Evolutionary conservation across 208 protist genomes (phyloP).

Genomic region (Crithidia acanthocephali): DNA sequence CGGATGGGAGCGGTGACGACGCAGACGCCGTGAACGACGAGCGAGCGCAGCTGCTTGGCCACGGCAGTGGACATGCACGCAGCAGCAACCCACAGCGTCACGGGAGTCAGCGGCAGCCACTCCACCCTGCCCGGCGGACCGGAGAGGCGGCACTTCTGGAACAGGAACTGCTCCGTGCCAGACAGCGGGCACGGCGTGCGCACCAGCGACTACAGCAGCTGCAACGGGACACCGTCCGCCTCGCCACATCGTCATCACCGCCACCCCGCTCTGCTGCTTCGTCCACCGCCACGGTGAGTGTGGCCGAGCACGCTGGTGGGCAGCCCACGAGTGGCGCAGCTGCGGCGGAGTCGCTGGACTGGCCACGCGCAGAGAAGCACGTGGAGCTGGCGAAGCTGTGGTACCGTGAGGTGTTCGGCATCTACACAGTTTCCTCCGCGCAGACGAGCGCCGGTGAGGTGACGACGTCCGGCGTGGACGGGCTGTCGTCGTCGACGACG

Average conservation of each 20-base stretch:
- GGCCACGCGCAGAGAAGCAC: conserved; percentile 35
- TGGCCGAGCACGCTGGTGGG: too few relatives aligned
- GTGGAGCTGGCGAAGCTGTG: conserved; percentile 49
- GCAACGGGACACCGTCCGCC: conserved; percentile 39
- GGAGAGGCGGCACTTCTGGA: conserved; percentile 22
- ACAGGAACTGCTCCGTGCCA: conserved; percentile 29
- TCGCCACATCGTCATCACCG: background rate
- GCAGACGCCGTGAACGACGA: background rate
- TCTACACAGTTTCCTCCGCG: conserved; percentile 31
- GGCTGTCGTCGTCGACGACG: background rate
- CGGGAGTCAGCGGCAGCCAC: background rate
- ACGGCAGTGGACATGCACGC: background rate
- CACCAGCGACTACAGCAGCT: conserved; percentile 39
- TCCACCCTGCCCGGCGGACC: background rate
- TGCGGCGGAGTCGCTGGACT: conserved; percentile 9
- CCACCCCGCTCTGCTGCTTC: background rate
- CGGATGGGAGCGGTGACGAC: conserved; percentile 3
- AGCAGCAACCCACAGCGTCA: background rate
- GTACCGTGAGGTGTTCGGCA: conserved; percentile 58
- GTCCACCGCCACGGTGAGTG: too few relatives aligned
- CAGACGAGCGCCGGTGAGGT: background rate
- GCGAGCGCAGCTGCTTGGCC: conserved; percentile 4
- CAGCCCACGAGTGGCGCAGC: too few relatives aligned
- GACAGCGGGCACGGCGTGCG: conserved; percentile 25
- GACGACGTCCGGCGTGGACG: background rate